Conservation (phyloP, 306 rosid genomes). For the Macrotyloma uniflorum region DNA sequence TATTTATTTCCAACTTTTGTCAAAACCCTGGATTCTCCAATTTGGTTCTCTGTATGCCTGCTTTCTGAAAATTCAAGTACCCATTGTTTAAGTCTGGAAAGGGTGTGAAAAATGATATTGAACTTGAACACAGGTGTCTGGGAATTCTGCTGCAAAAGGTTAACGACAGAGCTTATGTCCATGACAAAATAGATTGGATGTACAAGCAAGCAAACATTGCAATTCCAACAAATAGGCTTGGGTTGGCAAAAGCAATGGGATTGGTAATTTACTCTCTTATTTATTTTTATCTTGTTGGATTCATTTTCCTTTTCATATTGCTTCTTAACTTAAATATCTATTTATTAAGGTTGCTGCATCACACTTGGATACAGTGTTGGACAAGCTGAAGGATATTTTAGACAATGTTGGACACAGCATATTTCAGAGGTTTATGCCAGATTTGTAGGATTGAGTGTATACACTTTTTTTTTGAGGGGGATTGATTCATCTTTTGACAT, state of each 20-base stretch:
- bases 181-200: slow-evolving; percentile 86
- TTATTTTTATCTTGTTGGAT: slow-evolving; percentile 14
- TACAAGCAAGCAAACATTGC: slow-evolving; percentile 78
- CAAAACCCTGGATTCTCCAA: slow-evolving; percentile 5
- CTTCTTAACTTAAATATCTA: slow-evolving; percentile 37
- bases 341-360: slow-evolving; percentile 90
- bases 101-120: slow-evolving; percentile 24
- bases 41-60: slow-evolving; percentile 1
- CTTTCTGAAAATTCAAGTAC: slow-evolving; percentile 28
- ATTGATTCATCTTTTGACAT: slow-evolving; percentile 26
- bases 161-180: slow-evolving; percentile 84
- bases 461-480: slow-evolving; percentile 28
- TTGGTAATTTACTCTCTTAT: slow-evolving; percentile 56
- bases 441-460: slow-evolving; percentile 40
- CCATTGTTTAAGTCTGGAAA: slow-evolving; percentile 17
- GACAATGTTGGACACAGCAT: slow-evolving; percentile 87
- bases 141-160: slow-evolving; percentile 94
- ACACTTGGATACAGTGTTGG: slow-evolving; percentile 96
- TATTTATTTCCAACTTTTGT: slow-evolving; percentile 23
- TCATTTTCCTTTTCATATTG: slow-evolving; percentile 38
- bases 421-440: slow-evolving; percentile 72
- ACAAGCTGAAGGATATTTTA: slow-evolving; percentile 87
- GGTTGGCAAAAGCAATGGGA: slow-evolving; percentile 98
- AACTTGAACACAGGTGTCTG: slow-evolving; percentile 68
- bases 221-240: slow-evolving; percentile 87